Evolutionary conservation across 441 rosid species (phyloP).

Genomic region (Capsella rubella): DNA sequence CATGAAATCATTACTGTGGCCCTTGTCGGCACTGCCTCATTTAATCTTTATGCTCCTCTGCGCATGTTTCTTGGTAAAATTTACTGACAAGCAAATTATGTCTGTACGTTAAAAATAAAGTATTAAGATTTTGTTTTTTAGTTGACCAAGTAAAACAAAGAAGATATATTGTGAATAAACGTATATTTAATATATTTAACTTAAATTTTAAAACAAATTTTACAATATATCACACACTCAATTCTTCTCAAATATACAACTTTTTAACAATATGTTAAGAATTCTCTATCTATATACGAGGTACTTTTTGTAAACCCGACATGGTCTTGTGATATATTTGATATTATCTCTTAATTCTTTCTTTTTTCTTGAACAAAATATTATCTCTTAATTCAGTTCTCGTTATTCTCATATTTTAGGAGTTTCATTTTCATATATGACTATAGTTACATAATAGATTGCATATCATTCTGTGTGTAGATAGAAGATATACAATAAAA

Average conservation of each 20-base stretch:
- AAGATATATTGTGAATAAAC: too few relatives aligned
- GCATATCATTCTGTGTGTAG: background rate
- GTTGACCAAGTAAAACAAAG: background rate
- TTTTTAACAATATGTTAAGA: background rate
- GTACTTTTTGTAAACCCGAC: background rate
- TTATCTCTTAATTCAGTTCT: background rate
- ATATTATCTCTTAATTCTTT: background rate
- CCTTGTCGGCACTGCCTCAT: slow-evolving; percentile 26
- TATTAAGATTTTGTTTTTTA: slow-evolving; percentile 7
- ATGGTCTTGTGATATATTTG: background rate
- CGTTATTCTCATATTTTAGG: background rate
- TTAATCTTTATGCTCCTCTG: slow-evolving; percentile 12
- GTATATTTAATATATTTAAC: too few relatives aligned
- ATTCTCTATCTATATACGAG: too few relatives aligned
- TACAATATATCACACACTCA: background rate
- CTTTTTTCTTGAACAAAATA: too few relatives aligned
- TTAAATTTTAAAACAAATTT: background rate
- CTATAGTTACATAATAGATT: background rate
- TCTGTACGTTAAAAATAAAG: slow-evolving; percentile 3
- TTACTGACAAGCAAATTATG: slow-evolving; percentile 18
- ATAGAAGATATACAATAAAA: background rate
- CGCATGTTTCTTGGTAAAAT: slow-evolving; percentile 10
- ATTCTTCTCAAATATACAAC: background rate
- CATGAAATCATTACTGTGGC: slow-evolving; percentile 26
- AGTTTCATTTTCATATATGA: background rate